Conservation (phyloP, 2,329 filamentous ascomycete genomes). For the Cladosporium sp. region DNA sequence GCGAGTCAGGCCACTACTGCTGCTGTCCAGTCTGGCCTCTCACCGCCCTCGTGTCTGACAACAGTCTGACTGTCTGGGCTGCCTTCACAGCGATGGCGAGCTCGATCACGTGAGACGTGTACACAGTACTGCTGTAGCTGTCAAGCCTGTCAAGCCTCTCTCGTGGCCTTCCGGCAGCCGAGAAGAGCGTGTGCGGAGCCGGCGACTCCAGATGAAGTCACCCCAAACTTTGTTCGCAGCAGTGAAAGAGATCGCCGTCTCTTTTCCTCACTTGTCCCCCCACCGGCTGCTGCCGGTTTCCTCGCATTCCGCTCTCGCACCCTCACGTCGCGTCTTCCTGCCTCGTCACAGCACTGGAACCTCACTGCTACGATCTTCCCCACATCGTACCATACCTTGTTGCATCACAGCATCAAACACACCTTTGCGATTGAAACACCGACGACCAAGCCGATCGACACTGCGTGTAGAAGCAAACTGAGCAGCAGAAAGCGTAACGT, state of each 20-base stretch:
- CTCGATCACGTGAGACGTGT: too few species aligned
- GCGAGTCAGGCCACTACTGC: neutral
- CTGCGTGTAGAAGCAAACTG: neutral
- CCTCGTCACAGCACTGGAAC: too few species aligned
- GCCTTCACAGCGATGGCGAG: neutral
- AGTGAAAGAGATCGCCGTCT: neutral
- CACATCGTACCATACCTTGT: neutral
- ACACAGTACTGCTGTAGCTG: too few species aligned
- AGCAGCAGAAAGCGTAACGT: slow-evolving; percentile 13
- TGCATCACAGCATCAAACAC: too few species aligned
- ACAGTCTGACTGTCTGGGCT: too few species aligned
- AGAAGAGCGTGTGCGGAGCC: too few species aligned
- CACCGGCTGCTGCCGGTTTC: neutral
- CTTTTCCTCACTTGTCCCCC: neutral
- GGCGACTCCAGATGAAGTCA: neutral
- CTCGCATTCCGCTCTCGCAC: neutral
- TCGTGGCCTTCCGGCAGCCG: too few species aligned
- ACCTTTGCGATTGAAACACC: too few species aligned
- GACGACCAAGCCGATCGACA: too few species aligned
- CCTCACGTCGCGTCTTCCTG: neutral
- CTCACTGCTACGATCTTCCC: neutral
- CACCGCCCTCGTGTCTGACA: too few species aligned
- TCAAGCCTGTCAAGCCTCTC: too few species aligned
- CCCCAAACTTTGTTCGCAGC: neutral
- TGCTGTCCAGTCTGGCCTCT: neutral